Evolutionary conservation across 31 red algal species (phyloP).

Genomic region (Endocladia muricata): DNA sequence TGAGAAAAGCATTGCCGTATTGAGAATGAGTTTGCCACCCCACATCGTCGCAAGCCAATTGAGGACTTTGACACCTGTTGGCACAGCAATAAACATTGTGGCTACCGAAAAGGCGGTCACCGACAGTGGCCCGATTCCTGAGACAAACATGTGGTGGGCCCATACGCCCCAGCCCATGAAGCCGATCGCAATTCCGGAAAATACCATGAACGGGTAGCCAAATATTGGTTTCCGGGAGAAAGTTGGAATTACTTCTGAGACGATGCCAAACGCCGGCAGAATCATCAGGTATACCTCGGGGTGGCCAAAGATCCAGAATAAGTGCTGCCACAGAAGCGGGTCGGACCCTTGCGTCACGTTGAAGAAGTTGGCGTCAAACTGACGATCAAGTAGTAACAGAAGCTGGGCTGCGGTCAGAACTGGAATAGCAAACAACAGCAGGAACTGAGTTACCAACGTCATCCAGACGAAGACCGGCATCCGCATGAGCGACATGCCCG

Average conservation of each 20-base stretch:
- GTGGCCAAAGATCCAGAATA: constrained; percentile 38
- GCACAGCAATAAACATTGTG: constrained; percentile 23
- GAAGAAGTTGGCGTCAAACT: background rate
- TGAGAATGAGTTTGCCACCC: background rate
- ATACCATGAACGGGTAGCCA: constrained; percentile 1
- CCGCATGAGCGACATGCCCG: background rate
- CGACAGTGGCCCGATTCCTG: background rate
- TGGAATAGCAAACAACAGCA: constrained; percentile 17
- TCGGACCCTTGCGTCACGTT: background rate
- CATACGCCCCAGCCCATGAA: constrained; percentile 21
- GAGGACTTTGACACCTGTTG: constrained; percentile 26
- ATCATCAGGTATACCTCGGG: constrained; percentile 27
- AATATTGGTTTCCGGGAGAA: background rate
- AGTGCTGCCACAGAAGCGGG: constrained; percentile 19
- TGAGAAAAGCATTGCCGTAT: constrained; percentile 9
- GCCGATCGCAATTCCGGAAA: background rate
- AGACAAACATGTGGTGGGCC: constrained; percentile 24
- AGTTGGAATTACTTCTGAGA: constrained; percentile 14
- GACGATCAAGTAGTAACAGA: constrained; percentile 12
- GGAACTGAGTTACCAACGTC: constrained; percentile 4
- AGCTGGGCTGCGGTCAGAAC: background rate
- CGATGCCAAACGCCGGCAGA: constrained; percentile 26
- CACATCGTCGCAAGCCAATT: constrained; percentile 21
- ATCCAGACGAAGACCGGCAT: constrained; percentile 25
- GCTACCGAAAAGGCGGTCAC: background rate